Evolutionary conservation across 108 stramenopile species (phyloP).

Genomic region (Conticribra weissflogii): DNA sequence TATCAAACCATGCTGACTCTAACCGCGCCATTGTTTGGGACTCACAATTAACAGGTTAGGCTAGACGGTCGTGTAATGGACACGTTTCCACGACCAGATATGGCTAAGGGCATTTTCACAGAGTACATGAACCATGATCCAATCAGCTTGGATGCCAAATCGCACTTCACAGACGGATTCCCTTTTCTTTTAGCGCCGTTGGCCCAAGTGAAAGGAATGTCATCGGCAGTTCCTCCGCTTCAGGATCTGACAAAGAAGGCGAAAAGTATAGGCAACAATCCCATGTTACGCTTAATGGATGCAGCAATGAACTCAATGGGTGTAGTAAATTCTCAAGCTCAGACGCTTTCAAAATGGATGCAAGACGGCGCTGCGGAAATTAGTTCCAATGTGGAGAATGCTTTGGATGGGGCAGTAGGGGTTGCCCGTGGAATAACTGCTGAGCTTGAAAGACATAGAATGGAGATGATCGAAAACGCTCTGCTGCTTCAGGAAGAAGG

Average conservation of each 20-base stretch:
- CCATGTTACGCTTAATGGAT: conserved; percentile 29
- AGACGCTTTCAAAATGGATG: conserved; percentile 45
- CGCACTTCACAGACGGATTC: conserved; percentile 83
- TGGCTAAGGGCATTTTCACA: conserved; percentile 83
- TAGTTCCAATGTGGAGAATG: conserved; percentile 22
- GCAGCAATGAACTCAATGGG: conserved; percentile 35
- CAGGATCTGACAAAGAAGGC: conserved; percentile 16
- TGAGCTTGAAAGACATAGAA: conserved; percentile 38
- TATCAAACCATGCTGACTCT: background rate
- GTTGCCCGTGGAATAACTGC: conserved; percentile 32
- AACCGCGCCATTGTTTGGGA: background rate
- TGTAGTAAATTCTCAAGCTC: conserved; percentile 25
- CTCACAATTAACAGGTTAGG: conserved; percentile 43
- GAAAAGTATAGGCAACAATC: conserved; percentile 10
- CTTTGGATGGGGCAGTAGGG: conserved; percentile 26
- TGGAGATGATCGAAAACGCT: conserved; percentile 39
- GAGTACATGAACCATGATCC: conserved; percentile 85
- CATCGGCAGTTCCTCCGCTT: conserved; percentile 27
- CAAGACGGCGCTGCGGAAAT: conserved; percentile 37
- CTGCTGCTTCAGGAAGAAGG: conserved; percentile 34
- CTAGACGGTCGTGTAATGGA: conserved; percentile 85
- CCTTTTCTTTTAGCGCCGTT: conserved; percentile 82
- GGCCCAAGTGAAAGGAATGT: conserved; percentile 72
- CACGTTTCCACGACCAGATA: conserved; percentile 72
- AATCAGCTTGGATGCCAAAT: conserved; percentile 73